Base-by-base conservation (phyloP, 1,284 basidiomycete genomes). In the Afroboletus lepidellus region DNA sequence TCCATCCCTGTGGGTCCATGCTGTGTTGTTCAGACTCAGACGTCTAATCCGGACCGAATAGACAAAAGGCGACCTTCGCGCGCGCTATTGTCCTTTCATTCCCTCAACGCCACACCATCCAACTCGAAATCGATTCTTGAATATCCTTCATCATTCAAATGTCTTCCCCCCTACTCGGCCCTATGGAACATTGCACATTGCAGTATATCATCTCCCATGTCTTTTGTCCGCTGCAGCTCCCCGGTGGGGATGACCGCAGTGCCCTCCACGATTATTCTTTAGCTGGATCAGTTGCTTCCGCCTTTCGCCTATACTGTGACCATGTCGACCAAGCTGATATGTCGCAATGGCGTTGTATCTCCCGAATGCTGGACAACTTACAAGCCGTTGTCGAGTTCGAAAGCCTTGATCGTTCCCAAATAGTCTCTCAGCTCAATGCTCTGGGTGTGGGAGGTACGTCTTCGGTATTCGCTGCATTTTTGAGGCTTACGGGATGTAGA, bases 11-110 rank as follows among this genome's bases (percentile, higher is more conserved):
- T 37, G 23, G 43, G 52, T 53, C 42, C 52, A 37, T 53, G 43
- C 43, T 53, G 50, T 53, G 43, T 11, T 15, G 67, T 74, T 94
- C 27, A 13, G 44, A 43, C 45, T 37, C 38, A 50, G 34, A 11
- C 4, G 11, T 36, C 16, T 33, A 21, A 25, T 44, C 24, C n/a
- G 8, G 27, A 11, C 11, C 5, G 23, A 38, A 50, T 30, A 18
- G 13, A 23, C 15, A 23, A 15, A 33, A 44, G 30, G 12, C 30
- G 30, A 30, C 30, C 9, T 30, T 30, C 30, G 11, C 5, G 30
- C 30, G 13, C 13, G 30, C 13, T 30, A 13, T 30, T 30, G 30
- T 30, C 11, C 30, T 13, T 13, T 27, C 30, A 12, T 30, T 30
- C 5, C 30, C 30, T 27, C 20, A 13, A 46, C 25, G n/a, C 11